phyloP scores from a whole-genome alignment of 2,329 filamentous ascomycete genomes.

The Apiospora marii region DNA sequence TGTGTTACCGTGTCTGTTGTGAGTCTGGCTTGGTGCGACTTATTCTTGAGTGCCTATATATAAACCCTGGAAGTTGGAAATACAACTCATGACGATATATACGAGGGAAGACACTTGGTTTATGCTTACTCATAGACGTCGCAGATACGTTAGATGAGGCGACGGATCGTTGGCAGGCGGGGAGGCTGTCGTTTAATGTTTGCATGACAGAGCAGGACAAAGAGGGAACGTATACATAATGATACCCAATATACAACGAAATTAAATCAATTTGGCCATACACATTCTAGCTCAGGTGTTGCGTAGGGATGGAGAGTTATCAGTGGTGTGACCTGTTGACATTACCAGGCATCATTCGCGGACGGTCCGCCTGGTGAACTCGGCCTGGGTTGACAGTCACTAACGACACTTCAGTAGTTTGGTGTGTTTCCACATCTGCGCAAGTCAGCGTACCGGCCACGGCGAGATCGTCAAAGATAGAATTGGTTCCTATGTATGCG shows the following conservation, averaged over 20 bases:
- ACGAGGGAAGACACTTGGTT: neutral
- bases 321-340: neutral
- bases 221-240: neutral
- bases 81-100: neutral
- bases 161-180: neutral
- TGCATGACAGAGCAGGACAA: neutral
- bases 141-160: neutral
- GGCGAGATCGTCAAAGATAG: too few relatives aligned
- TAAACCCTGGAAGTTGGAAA: neutral
- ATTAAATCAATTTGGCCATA: neutral
- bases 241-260: conserved; percentile 9
- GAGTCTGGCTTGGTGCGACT: neutral
- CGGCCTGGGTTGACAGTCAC: too few relatives aligned
- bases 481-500: too few relatives aligned
- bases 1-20: neutral
- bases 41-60: neutral
- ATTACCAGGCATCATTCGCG: neutral
- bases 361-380: neutral
- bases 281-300: neutral
- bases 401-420: too few relatives aligned
- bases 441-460: too few relatives aligned
- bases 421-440: too few relatives aligned
- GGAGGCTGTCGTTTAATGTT: neutral
- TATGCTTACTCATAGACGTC: neutral
- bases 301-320: too few relatives aligned